phyloP scores from a whole-genome alignment of 1,284 basidiomycete genomes.

The Wallemia ichthyophaga region DNA sequence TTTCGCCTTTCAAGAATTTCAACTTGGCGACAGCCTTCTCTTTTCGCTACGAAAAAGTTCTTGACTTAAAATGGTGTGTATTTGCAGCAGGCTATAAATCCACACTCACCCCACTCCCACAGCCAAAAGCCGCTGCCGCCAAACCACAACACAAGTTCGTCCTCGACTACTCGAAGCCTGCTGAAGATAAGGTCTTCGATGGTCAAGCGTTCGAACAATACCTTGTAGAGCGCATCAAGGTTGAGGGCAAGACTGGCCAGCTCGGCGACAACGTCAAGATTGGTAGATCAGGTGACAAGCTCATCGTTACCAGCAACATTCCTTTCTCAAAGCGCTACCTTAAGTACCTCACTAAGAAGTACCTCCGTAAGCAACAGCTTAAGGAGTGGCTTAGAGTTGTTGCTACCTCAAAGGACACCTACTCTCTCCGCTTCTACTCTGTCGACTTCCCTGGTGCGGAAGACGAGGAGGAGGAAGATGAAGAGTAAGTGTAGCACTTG shows the following conservation, averaged over 20 bases:
- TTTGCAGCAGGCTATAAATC: no score
- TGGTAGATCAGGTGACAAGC: slow-evolving; percentile 39
- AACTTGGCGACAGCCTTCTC: no score
- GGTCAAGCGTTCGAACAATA: slow-evolving; percentile 72
- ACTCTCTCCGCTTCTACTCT: slow-evolving; percentile 78
- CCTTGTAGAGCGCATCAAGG: slow-evolving; percentile 78
- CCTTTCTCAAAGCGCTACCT: slow-evolving; percentile 74
- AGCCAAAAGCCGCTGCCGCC: slow-evolving; percentile 33
- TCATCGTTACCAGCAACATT: slow-evolving; percentile 49
- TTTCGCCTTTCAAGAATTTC: no score
- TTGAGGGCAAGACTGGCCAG: slow-evolving; percentile 34
- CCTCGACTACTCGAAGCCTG: slow-evolving; percentile 82
- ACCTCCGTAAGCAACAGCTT: slow-evolving; percentile 63
- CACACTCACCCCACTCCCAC: neutral
- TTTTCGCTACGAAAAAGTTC: neutral
- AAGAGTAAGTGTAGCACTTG: slow-evolving; percentile 12
- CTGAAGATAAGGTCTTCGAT: slow-evolving; percentile 66
- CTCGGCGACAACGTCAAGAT: slow-evolving; percentile 62
- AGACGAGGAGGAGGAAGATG: slow-evolving; percentile 21
- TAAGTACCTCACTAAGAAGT: slow-evolving; percentile 86
- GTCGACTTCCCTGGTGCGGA: slow-evolving; percentile 28
- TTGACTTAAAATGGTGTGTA: neutral
- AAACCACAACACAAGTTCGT: slow-evolving; percentile 61
- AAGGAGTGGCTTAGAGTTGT: slow-evolving; percentile 72
- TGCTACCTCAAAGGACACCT: slow-evolving; percentile 59